A percentile compares a stretch with the other conserved stretches of the same genome.
Evolutionary conservation across 768 basidiomycete genomes (phyloP).

Genomic region (Leucosporidium creatinivorum): DNA sequence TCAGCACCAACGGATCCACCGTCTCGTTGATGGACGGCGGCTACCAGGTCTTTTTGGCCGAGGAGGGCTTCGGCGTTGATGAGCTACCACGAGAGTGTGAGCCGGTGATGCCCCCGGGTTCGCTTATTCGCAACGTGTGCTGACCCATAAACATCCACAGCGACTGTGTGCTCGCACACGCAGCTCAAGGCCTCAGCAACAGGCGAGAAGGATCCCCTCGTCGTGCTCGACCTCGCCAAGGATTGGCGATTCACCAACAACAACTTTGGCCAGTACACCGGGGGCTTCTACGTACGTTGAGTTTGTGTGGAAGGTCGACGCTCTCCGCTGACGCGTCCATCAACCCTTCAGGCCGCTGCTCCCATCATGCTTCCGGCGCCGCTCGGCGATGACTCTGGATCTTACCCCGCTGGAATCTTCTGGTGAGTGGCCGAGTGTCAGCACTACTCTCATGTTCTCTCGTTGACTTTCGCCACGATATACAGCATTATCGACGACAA

Average conservation of each 20-base stretch:
- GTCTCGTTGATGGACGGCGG: constrained; percentile 27
- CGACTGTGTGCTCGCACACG: constrained; percentile 21
- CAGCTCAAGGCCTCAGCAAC: constrained; percentile 23
- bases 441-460: not conserved
- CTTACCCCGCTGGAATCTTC: not conserved
- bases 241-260: constrained; percentile 27
- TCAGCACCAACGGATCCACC: constrained; percentile 14
- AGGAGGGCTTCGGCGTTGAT: constrained; percentile 9
- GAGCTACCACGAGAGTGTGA: constrained; percentile 10
- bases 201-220: constrained; percentile 21
- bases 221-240: constrained; percentile 21
- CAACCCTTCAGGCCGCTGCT: constrained; percentile 4
- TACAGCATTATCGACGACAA: constrained; percentile 27
- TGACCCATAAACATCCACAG: not conserved
- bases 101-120: not conserved
- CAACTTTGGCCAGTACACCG: constrained; percentile 13
- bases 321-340: too few species aligned
- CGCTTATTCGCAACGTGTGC: too few species aligned
- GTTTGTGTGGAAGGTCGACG: too few species aligned
- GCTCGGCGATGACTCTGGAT: constrained; percentile 15
- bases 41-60: constrained; percentile 27
- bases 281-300: constrained; percentile 19
- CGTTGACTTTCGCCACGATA: constrained; percentile 8
- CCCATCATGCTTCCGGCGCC: constrained; percentile 25
- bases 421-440: not conserved